A percentile compares a stretch with the other conserved stretches of the same genome.
Conservation (phyloP, 345 rosid species). For the Psidium friedrichsthalianum region DNA sequence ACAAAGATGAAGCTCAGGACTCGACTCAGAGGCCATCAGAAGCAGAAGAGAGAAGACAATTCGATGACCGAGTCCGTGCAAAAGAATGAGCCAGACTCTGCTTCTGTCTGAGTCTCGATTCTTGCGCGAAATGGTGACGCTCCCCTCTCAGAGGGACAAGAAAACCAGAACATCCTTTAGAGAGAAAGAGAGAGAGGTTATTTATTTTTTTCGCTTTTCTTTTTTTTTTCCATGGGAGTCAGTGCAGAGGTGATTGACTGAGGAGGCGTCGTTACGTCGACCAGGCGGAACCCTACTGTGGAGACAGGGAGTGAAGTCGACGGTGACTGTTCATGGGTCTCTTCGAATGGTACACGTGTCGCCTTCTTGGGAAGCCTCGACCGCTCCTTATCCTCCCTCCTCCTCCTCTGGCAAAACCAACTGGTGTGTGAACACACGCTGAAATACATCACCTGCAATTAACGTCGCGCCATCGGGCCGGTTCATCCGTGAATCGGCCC, state of each 20-base stretch:
- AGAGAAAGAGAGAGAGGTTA: background rate
- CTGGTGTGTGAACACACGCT: background rate
- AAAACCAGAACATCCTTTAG: background rate
- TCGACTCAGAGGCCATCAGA: background rate
- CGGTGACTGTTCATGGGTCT: background rate
- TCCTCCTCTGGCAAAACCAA: background rate
- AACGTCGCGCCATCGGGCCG: background rate
- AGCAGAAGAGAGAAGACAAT: background rate
- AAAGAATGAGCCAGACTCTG: background rate
- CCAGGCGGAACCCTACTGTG: background rate
- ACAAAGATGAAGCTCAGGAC: background rate
- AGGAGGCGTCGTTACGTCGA: background rate
- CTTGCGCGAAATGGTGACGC: background rate
- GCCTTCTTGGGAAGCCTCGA: background rate
- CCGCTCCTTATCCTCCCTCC: background rate
- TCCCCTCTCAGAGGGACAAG: background rate
- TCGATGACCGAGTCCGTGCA: background rate
- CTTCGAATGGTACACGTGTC: background rate
- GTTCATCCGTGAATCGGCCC: background rate
- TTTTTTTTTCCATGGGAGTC: background rate
- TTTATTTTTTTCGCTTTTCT: background rate
- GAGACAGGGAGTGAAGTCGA: background rate
- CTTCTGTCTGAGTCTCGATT: background rate
- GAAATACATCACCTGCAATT: background rate
- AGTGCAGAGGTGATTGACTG: background rate